phyloP scores from a whole-genome alignment of 305 asterid species.

The Fraxinus baroniana region DNA sequence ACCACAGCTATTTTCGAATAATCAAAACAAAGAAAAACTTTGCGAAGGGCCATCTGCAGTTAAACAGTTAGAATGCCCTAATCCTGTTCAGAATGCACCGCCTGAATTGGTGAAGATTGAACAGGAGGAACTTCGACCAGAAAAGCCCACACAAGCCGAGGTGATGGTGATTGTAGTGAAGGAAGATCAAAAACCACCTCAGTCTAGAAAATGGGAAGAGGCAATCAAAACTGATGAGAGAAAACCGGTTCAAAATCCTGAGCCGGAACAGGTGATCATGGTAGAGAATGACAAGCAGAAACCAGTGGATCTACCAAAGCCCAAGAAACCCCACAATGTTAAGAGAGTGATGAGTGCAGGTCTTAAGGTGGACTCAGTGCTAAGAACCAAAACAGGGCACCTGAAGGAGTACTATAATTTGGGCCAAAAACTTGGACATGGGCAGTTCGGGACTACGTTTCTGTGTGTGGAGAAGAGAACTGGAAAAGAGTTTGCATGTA shows the following conservation, averaged over 20 bases:
- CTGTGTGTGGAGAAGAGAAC: conserved; percentile 53
- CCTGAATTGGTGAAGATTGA: conserved; percentile 39
- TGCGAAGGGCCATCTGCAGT: not conserved
- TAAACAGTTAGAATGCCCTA: conserved; percentile 17
- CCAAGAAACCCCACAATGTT: conserved; percentile 41
- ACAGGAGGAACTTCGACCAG: conserved; percentile 18
- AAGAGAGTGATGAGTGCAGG: conserved; percentile 63
- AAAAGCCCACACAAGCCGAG: conserved; percentile 19
- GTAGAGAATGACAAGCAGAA: conserved; percentile 16
- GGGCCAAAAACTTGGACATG: conserved; percentile 56
- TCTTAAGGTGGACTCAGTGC: conserved; percentile 53
- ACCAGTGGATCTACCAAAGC: conserved; percentile 22
- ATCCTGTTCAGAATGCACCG: conserved; percentile 22
- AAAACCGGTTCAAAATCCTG: conserved; percentile 13
- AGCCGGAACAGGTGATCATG: not conserved
- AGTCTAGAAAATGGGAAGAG: conserved; percentile 29
- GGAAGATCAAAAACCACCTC: conserved; percentile 27
- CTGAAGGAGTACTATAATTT: conserved; percentile 51
- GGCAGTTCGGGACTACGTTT: conserved; percentile 66
- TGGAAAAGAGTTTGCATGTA: conserved; percentile 58
- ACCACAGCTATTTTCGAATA: conserved; percentile 21
- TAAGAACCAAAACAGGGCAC: conserved; percentile 66
- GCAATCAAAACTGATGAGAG: conserved; percentile 27
- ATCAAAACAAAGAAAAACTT: conserved; percentile 19
- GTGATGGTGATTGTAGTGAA: conserved; percentile 15